Conservation (phyloP, 1,284 basidiomycete species). For the Ganoderma multipileum region DNA sequence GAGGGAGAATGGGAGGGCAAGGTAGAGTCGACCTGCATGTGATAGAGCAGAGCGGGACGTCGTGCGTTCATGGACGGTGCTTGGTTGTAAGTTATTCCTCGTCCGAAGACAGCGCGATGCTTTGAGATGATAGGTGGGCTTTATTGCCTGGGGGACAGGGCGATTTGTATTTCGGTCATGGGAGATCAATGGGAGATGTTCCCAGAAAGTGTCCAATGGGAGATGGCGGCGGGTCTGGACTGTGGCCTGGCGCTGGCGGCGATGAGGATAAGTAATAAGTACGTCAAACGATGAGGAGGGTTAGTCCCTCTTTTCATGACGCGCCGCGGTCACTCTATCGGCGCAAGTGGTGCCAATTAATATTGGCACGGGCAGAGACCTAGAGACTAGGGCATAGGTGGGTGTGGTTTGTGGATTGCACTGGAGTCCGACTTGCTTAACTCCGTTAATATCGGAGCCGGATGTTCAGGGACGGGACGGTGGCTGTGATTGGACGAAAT, state of each 20-base stretch:
- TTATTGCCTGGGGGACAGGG: background rate
- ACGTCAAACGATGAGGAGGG: background rate
- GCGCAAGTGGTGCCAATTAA: background rate
- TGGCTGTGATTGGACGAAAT: conserved; percentile 20
- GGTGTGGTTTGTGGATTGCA: background rate
- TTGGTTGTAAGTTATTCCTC: background rate
- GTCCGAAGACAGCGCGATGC: background rate
- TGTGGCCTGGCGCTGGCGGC: background rate
- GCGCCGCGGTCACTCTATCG: background rate
- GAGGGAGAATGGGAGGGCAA: conserved; percentile 1
- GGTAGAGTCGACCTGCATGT: background rate
- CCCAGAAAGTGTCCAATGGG: background rate
- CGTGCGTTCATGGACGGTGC: background rate
- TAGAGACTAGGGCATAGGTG: background rate
- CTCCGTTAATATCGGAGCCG: conserved; percentile 4
- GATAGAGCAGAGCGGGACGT: background rate
- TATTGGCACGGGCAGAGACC: background rate
- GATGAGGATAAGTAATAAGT: background rate
- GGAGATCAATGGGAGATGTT: background rate
- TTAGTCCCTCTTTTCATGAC: background rate
- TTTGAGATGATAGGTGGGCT: background rate
- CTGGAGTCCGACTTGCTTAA: too few relatives aligned
- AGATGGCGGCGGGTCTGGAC: background rate
- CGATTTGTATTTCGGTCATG: background rate
- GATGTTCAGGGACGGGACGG: background rate